Base-by-base conservation (phyloP, 2,329 filamentous ascomycete species). In the Penicillium sp. region DNA sequence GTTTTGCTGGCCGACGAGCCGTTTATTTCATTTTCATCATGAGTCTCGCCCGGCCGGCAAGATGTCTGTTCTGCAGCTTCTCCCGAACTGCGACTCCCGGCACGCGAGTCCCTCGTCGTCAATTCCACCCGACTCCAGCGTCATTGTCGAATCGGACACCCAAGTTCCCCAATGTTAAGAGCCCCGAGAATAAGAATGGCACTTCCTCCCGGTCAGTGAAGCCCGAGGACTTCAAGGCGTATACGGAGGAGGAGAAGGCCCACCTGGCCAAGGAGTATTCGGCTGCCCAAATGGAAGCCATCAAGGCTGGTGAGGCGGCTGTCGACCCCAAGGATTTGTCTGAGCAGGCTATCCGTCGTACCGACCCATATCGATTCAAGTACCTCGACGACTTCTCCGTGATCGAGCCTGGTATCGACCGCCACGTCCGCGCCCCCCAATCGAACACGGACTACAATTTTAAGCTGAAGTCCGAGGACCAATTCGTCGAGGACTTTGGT, bases 381-480 rank as follows among this genome's bases (percentile, higher is more conserved):
- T 94, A 96, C 73, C 77, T 93, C 51, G 92, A 97, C 71, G 91
- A 96, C 73, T 89, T 96, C 67, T 85, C 88, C 55, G 83, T 83
- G 53, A 82, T 93, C 59, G 85, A 91, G 67, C 90, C 91, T 49
- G 81, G 90, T 46, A 83, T 94, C 56, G 93, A 97, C 77, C 83
- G 87, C 70, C 85, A 78, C 79, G 71, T 83, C 76, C 63, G 80
- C 75, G 72, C 76, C 54, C 76, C 73, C 43, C 72, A 75, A 69
- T 75, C 71, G 52, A 81, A 81, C 66, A 81, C 79, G 66, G 79
- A 83, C 62, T 80, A 84, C 51, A 77, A 79, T 47, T 80, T 86
- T 56, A 76, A 82, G 58, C 83, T 87, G 75, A 87, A 87, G 74
- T 79, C 75, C 52, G 75, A 83, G 52, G 81, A 85, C 59, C 86